These are phyloP conservation scores for Mrakiaceae sp. DNA, from an alignment of 1,284 basidiomycete species.

Conservation along the genomic window DNA sequence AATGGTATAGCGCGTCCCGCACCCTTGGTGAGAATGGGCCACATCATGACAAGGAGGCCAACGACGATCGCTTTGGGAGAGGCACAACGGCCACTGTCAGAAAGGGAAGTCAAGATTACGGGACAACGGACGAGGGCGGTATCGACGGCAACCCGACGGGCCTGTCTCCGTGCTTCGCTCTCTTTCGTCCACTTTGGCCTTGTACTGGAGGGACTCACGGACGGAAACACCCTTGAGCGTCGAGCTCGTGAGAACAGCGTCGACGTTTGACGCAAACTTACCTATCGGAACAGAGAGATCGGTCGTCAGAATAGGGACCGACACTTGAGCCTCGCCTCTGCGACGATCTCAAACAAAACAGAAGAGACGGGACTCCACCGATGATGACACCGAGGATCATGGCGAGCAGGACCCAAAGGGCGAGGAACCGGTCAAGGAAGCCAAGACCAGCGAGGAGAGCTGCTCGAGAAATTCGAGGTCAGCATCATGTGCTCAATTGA, in stretches of 20 bases:
- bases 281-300: constrained; percentile 12
- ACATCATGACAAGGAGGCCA: constrained; percentile 81
- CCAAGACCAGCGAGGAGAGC: constrained; percentile 31
- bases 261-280: constrained; percentile 23
- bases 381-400: constrained; percentile 74
- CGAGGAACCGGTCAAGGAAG: constrained; percentile 55
- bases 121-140: too few species aligned
- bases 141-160: too few species aligned
- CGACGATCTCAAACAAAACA: constrained; percentile 26
- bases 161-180: too few species aligned
- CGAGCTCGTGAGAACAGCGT: constrained; percentile 22
- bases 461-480: neutral
- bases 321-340: too few species aligned
- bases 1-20: neutral
- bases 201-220: constrained; percentile 23
- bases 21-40: constrained; percentile 51
- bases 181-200: too few species aligned
- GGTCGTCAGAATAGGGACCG: neutral
- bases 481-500: too few species aligned
- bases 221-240: constrained; percentile 32
- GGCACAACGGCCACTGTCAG: neutral
- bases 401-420: constrained; percentile 56
- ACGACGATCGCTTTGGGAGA: constrained; percentile 51
- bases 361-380: constrained; percentile 46
- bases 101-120: neutral